A percentile compares a stretch with the other conserved stretches of the same genome.
Evolutionary conservation across 176 grass and related monocot species (phyloP).

Genomic region (Tillandsia leiboldiana): DNA sequence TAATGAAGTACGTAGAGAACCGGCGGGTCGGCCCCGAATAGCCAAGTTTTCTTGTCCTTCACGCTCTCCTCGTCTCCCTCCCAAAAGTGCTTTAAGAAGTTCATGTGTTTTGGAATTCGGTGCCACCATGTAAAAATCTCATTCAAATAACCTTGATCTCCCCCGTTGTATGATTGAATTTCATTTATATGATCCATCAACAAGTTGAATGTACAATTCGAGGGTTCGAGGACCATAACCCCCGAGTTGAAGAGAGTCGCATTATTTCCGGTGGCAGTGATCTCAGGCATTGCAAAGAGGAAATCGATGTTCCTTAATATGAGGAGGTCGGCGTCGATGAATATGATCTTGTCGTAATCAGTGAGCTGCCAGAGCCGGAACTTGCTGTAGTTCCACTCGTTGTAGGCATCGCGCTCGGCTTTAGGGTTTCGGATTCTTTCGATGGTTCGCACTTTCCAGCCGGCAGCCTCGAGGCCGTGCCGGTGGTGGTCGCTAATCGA

Average conservation of each 20-base stretch:
- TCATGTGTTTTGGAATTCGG: slow-evolving; percentile 79
- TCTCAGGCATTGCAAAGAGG: slow-evolving; percentile 80
- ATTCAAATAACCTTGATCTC: slow-evolving; percentile 86
- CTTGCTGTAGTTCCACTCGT: slow-evolving; percentile 99
- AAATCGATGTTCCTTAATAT: slow-evolving; percentile 89
- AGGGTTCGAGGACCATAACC: slow-evolving; percentile 87
- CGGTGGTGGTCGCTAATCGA: slow-evolving; percentile 61
- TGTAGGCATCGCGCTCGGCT: slow-evolving; percentile 78
- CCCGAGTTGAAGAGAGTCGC: slow-evolving; percentile 93
- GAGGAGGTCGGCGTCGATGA: slow-evolving; percentile 88
- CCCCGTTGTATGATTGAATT: slow-evolving; percentile 82
- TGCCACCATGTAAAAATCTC: slow-evolving; percentile 99
- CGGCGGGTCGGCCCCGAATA: slow-evolving; percentile 66
- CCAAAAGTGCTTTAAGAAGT: slow-evolving; percentile 98
- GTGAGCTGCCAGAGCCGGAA: slow-evolving; percentile 95
- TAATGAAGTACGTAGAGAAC: slow-evolving; percentile 80
- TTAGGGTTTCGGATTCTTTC: slow-evolving; percentile 84
- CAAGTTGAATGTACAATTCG: slow-evolving; percentile 84
- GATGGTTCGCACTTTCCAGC: slow-evolving; percentile 87
- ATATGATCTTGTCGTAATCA: slow-evolving; percentile 97
- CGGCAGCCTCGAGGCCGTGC: slow-evolving; percentile 57
- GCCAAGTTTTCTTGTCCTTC: slow-evolving; percentile 63
- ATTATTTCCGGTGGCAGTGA: slow-evolving; percentile 75
- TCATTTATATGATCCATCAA: slow-evolving; percentile 94
- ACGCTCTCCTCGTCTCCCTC: slow-evolving; percentile 71